Evolutionary conservation across 148 eudicot genomes (phyloP), one percentile per base, ranked within the genome.

Genomic region (Cornus kousa): DNA sequence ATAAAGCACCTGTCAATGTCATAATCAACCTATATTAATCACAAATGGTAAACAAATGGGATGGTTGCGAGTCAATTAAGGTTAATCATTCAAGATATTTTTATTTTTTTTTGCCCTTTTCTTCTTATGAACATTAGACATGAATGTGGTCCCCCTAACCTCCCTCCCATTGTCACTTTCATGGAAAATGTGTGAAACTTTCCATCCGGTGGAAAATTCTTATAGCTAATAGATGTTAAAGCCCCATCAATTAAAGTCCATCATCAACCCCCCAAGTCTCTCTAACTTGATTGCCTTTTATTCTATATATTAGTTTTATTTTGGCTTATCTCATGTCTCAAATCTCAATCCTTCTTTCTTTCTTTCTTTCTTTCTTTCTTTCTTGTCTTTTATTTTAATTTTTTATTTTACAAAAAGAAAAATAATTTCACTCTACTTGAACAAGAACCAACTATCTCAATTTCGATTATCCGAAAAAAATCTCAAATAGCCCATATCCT

Each of bases 131-230:
- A 24, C 17, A 16, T 74, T 74, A 39, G 32, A 43, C 67, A 19
- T 46, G 60, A 75, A 35, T 35, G 46, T 64, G 77, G 85, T 82
- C 64, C 76, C 76, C 85, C 82, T 66, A 4, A 65, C 7, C 24
- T 59, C 59, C 7, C 24, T 59, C 59, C 79, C 80, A 67, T 68
- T 22, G 85, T 82, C 82, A 78, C 53, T 78, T 10, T 82, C 85
- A 74, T 79, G 79, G 79, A 71, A 71, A 75, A 35, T 73, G 40
- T 53, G 43, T 31, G 69, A 78, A 68, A 46, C 78, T 78, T 82
- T 77, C 72, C 75, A 64, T 66, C 55, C 43, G 60, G 74, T 71
- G 68, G 74, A 81, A 75, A 71, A 76, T 76, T 81, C 40, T 62
- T 43, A 43, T 43, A 43, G 53, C 65, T 12, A 43, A 39, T 37